Conservation (phyloP, 805 yeast species). For the Torulaspora franciscae region DNA sequence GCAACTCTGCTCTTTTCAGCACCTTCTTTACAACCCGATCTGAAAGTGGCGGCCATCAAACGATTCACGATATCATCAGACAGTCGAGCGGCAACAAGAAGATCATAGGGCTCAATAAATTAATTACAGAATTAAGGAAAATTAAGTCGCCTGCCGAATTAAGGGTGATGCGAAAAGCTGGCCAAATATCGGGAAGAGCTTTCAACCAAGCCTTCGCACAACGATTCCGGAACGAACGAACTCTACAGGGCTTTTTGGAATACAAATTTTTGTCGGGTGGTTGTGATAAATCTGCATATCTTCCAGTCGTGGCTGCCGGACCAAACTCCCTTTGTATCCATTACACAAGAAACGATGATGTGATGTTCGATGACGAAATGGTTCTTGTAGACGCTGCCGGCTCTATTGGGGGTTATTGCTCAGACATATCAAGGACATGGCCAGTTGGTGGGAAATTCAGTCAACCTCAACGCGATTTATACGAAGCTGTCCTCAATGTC, state of each 20-base stretch:
- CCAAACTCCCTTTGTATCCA: slow-evolving; percentile 85
- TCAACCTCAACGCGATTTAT: slow-evolving; percentile 75
- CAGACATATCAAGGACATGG: slow-evolving; percentile 97
- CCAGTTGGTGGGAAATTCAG: slow-evolving; percentile 75
- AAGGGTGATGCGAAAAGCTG: slow-evolving; percentile 73
- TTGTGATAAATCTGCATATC: slow-evolving; percentile 82
- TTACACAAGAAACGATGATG: slow-evolving; percentile 87
- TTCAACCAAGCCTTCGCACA: slow-evolving; percentile 76
- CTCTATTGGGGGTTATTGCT: slow-evolving; percentile 84
- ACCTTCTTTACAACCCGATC: slow-evolving; percentile 29
- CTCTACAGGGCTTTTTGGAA: slow-evolving; percentile 74
- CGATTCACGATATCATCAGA: slow-evolving; percentile 29
- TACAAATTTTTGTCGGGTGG: slow-evolving; percentile 82
- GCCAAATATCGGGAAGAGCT: slow-evolving; percentile 75
- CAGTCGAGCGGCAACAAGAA: slow-evolving; percentile 32
- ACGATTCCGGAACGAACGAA: slow-evolving; percentile 65
- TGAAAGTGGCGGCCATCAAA: slow-evolving; percentile 26
- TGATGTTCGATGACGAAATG: slow-evolving; percentile 68
- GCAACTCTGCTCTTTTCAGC: slow-evolving; percentile 27
- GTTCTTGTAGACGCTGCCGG: slow-evolving; percentile 97
- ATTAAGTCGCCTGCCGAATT: slow-evolving; percentile 76
- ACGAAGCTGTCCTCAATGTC: slow-evolving; percentile 81
- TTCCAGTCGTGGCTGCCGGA: slow-evolving; percentile 97
- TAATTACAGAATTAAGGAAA: slow-evolving; percentile 43
- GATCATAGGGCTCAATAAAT: slow-evolving; percentile 26